Evolutionary conservation across 2,329 filamentous ascomycete genomes (phyloP), one percentile per base, ranked within the genome.

Genomic region (Keithomyces neogunnii): DNA sequence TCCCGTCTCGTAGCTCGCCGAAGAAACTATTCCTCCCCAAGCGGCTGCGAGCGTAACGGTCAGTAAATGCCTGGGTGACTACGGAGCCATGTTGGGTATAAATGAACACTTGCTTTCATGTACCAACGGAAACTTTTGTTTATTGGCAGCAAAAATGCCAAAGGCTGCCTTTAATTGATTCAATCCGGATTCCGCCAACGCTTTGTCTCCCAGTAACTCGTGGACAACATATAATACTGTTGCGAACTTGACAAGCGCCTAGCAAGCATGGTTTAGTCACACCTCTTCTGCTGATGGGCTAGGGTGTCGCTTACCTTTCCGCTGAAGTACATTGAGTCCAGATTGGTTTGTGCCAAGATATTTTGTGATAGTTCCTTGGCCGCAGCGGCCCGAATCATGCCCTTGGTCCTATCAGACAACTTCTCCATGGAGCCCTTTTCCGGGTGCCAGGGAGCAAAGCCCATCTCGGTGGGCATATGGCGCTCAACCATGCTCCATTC

Each of bases 321-420:
- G 59, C 87, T 88, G 67, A 86, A 96, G 68, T 97, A 97, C 82
- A 96, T 91, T 38, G 89, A 95, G 63, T 92, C 80, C 36, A 88
- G 73, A 56, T 93, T 81, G 4, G 82, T 82, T 62, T 93, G 85
- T 0, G 73, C 71, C n/a, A 73, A 67, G 67, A 96, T 88, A 63
- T 90, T 78, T 67, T 93, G 85, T 1, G 80, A 77, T 1, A 95
- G 72, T 65, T 99, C 93, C 26, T 75, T 77, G n/a, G 76, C 73
- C 1, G 89, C 86, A 7, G 84, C 73, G 1, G 76, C 72, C 36
- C 72, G 70, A 51, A 95, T 85, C 2, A 73, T 70, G 2, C 74
- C 64, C 57, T 84, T 81, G 1, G 82, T 78, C n/a, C 73, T 69
- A 2, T 70, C 62, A 7, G 75, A 75, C 62, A 89, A 53, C 35